phyloP scores from a whole-genome alignment of 2,329 filamentous ascomycete genomes.

The Didymella arachidicola region DNA sequence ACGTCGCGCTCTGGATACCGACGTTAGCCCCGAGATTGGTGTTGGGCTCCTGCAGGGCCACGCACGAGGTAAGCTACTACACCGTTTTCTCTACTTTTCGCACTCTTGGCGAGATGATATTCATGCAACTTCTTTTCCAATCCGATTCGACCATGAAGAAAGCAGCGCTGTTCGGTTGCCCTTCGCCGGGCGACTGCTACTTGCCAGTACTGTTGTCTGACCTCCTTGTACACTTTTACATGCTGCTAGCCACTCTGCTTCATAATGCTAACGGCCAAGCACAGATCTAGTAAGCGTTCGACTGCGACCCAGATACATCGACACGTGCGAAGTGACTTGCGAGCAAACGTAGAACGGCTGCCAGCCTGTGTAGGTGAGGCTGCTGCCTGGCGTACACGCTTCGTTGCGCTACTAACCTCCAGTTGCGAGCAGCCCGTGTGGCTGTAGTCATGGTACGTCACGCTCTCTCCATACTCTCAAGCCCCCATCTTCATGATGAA shows the following conservation, averaged over 20 bases:
- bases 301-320: background rate
- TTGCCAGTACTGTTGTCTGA: slow-evolving; percentile 92
- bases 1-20: slow-evolving; percentile 14
- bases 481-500: slow-evolving; percentile 68
- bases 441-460: slow-evolving; percentile 9
- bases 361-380: background rate
- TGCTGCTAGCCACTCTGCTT: background rate
- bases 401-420: background rate
- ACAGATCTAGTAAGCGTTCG: slow-evolving; percentile 3
- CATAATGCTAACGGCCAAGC: slow-evolving; percentile 5
- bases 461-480: slow-evolving; percentile 19
- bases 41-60: slow-evolving; percentile 7
- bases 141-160: slow-evolving; percentile 89
- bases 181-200: slow-evolving; percentile 76
- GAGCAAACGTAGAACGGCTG: background rate
- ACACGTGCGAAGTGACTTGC: background rate
- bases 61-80: slow-evolving; percentile 28
- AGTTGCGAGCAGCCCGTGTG: background rate
- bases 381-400: background rate
- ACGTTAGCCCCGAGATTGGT: background rate
- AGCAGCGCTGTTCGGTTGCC: slow-evolving; percentile 69
- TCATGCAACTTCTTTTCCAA: slow-evolving; percentile 83
- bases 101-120: slow-evolving; percentile 73
- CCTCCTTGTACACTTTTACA: slow-evolving; percentile 28
- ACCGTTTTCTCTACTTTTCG: slow-evolving; percentile 22